phyloP scores from a whole-genome alignment of 2,329 filamentous ascomycete species.

The Ophiostoma ulmi region DNA sequence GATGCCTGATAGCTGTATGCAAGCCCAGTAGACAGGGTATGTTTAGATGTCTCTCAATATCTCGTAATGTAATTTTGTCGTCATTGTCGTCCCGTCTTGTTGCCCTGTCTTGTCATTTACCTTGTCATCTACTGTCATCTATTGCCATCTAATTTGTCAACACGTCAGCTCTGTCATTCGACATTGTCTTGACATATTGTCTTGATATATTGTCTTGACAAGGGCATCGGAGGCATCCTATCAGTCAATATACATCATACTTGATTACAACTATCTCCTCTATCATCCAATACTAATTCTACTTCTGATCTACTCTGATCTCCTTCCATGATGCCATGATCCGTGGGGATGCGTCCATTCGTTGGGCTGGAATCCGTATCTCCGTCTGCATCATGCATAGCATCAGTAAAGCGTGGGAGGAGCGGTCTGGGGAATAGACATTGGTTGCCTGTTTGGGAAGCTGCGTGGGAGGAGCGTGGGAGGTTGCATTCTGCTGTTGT shows the following conservation, averaged over 20 bases:
- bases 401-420: neutral
- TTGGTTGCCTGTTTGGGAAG: neutral
- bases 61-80: neutral
- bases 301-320: neutral
- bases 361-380: neutral
- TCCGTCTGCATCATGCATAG: neutral
- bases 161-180: too few relatives aligned
- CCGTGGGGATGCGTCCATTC: neutral
- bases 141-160: too few relatives aligned
- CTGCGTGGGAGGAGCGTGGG: conserved; percentile 10
- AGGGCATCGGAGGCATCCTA: neutral
- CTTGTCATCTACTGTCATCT: neutral
- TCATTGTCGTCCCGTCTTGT: neutral
- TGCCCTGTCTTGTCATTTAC: neutral
- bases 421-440: neutral
- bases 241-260: neutral
- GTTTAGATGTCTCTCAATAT: neutral
- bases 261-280: too few relatives aligned
- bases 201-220: neutral
- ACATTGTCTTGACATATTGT: too few relatives aligned
- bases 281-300: neutral
- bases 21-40: neutral
- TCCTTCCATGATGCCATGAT: neutral
- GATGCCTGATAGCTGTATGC: too few relatives aligned
- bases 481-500: neutral